These are phyloP conservation scores for Ceratocystis ficicola DNA, from an alignment of 2,329 filamentous ascomycete genomes.

Conservation along the genomic window DNA sequence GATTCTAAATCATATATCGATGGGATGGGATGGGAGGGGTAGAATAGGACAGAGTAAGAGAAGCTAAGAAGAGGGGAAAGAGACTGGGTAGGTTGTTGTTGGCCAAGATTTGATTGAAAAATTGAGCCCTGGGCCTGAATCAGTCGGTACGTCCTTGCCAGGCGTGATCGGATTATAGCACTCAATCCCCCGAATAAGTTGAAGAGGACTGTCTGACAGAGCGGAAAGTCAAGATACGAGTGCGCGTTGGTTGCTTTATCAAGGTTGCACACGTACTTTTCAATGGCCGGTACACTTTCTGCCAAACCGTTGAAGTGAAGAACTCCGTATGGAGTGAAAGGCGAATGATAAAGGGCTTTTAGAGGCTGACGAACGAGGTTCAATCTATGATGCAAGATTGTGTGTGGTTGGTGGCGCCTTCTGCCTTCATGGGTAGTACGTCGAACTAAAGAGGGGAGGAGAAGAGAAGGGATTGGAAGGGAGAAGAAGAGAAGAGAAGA, in stretches of 20 bases:
- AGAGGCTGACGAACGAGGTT: neutral
- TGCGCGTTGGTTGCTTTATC: neutral
- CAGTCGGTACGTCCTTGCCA: slow-evolving; percentile 5
- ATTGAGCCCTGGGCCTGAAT: slow-evolving; percentile 9
- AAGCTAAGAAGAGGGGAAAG: neutral
- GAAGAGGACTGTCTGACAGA: slow-evolving; percentile 15
- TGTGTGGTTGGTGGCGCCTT: neutral
- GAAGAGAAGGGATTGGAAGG: neutral
- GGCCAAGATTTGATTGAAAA: slow-evolving; percentile 1
- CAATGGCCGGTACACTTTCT: neutral
- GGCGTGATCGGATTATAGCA: slow-evolving; percentile 1
- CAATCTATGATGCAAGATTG: neutral
- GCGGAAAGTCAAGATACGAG: neutral
- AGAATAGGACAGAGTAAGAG: too few relatives aligned
- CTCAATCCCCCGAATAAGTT: slow-evolving; percentile 5
- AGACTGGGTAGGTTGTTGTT: neutral
- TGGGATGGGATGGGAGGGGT: neutral
- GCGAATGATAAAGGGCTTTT: neutral
- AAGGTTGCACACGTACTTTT: slow-evolving; percentile 15
- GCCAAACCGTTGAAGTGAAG: neutral
- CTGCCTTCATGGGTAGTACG: neutral
- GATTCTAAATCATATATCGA: neutral
- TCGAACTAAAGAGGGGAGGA: neutral
- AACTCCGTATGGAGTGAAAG: neutral
- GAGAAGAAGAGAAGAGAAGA: neutral